Percentiles rank a stretch among this genome's conserved stretches.
Conservation (phyloP, 139 green algal species). For the Marvania coccoides region DNA sequence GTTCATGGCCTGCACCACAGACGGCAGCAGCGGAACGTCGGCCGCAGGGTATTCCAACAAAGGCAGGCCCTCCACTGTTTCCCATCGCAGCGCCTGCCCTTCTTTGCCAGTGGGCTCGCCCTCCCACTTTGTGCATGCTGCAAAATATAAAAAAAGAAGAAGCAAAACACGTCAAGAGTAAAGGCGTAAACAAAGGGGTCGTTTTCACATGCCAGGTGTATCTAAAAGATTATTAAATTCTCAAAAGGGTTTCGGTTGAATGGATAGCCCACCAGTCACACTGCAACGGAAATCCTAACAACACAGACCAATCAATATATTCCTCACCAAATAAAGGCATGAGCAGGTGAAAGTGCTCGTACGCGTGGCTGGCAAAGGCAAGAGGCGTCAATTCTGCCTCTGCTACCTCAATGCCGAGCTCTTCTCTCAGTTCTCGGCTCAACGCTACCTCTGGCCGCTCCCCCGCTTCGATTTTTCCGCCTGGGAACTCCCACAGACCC, state of each 20-base stretch:
- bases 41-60: slow-evolving; percentile 15
- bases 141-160: neutral
- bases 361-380: slow-evolving; percentile 26
- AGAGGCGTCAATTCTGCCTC: slow-evolving; percentile 2
- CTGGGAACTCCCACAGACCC: slow-evolving; percentile 33
- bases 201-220: neutral
- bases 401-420: slow-evolving; percentile 48
- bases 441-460: slow-evolving; percentile 54
- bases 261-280: neutral
- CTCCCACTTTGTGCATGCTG: slow-evolving; percentile 1
- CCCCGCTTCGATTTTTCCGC: slow-evolving; percentile 32
- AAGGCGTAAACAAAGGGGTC: slow-evolving; percentile 20
- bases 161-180: neutral
- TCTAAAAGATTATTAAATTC: too few relatives aligned
- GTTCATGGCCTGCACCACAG: slow-evolving; percentile 4
- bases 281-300: neutral
- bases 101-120: slow-evolving; percentile 1
- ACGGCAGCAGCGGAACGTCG: slow-evolving; percentile 21
- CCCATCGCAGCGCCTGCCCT: slow-evolving; percentile 22
- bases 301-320: neutral
- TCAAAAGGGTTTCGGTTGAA: neutral
- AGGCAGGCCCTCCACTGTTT: neutral
- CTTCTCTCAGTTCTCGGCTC: slow-evolving; percentile 55
- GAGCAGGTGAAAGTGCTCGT: slow-evolving; percentile 27
- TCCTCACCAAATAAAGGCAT: slow-evolving; percentile 23